Evolutionary conservation across 2,329 filamentous ascomycete genomes (phyloP), one percentile per base, ranked within the genome.

Genomic region (Thyridium curvatum): DNA sequence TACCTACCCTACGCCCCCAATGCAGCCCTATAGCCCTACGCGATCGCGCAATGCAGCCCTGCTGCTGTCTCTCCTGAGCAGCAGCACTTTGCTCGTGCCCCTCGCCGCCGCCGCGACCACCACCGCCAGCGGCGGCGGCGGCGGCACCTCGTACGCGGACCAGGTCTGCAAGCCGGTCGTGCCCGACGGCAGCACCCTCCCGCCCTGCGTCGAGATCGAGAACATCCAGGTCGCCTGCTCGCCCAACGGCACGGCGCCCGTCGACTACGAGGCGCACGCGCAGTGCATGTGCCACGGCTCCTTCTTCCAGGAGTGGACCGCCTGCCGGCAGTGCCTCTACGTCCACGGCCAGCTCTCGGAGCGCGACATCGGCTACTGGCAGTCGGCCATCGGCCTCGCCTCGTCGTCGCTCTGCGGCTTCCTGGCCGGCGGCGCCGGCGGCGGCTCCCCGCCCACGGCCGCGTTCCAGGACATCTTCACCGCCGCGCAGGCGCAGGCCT

Each of bases 271-370:
- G 28, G 50, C 52, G 12, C 55, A 62, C 44, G 53, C 54, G 32
- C 44, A 55, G 46, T 56, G 17, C 50, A 62, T 67, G 54, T 71
- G 66, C 52, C 51, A 50, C 8, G 60, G 65, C 34, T 59, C 54
- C 39, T 68, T 57, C 54, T 69, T 70, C 48, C 29, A 45, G 26
- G 61, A 67, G 45, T 68, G 65, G 63, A 34, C 52, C 14, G 60
- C 56, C 36, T 69, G 65, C 48, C 59, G 64, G 26, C 45, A 54
- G 26, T 71, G 65, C 45, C 52, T 67, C 12, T 52, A 52, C 30
- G 49, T 61, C 9, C 64, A 68, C 46, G 65, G 64, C 35, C 53
- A 55, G 12, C 60, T 62, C 31, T 57, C 53, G 18, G 55, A 59
- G 41, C 52, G 49, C 15, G 56, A 60, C 41, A 46, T 51, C 28